Conservation (phyloP, 2,329 filamentous ascomycete genomes). For the Botrytis fragariae region DNA sequence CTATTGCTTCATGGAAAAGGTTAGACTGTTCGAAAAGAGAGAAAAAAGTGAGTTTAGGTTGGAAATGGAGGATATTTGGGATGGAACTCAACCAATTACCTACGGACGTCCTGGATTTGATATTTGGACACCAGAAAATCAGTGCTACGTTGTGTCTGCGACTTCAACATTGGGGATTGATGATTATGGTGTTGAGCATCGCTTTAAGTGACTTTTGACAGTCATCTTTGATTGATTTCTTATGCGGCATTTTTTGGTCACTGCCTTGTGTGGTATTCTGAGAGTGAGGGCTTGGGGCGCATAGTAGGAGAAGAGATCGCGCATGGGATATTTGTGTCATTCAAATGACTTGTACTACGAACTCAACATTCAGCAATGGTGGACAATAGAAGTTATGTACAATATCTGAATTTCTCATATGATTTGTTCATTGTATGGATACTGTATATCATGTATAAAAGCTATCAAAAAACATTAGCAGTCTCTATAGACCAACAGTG, state of each 20-base stretch:
- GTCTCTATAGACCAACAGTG: too few relatives aligned
- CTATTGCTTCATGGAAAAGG: slow-evolving; percentile 60
- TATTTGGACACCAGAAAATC: background rate
- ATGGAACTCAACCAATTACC: background rate
- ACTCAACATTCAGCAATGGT: background rate
- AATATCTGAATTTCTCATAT: background rate
- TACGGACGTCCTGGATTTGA: background rate
- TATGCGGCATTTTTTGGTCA: rapidly evolving
- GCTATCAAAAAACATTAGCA: background rate
- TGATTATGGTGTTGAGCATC: background rate
- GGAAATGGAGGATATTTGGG: slow-evolving; percentile 48
- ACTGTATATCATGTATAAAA: background rate
- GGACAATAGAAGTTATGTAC: too few relatives aligned
- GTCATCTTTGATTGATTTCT: background rate
- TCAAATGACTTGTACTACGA: background rate
- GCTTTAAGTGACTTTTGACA: background rate
- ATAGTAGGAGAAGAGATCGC: background rate
- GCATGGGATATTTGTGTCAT: background rate
- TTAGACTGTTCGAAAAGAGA: slow-evolving; percentile 50
- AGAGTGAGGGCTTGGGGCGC: background rate
- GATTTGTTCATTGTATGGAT: background rate
- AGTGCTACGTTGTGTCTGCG: too few relatives aligned
- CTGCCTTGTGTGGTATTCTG: background rate
- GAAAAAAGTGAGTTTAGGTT: slow-evolving; percentile 49
- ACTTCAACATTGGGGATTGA: background rate